Evolutionary conservation across 2,329 filamentous ascomycete genomes (phyloP).

Genomic region (Pseudocercospora macadamiae): DNA sequence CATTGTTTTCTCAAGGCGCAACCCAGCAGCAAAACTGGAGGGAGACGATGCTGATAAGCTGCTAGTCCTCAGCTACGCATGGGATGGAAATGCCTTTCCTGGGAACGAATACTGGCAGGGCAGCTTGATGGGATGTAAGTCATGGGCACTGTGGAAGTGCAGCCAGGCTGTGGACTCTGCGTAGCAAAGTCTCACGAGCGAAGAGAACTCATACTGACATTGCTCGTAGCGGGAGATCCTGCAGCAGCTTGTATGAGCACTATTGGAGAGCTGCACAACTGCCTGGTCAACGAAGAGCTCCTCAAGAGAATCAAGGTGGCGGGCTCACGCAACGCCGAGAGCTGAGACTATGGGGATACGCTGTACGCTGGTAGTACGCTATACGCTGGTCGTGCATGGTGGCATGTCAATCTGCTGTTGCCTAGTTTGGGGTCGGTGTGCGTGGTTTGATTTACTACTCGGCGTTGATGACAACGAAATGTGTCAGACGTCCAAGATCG

Average conservation of each 20-base stretch:
- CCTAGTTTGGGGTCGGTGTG: no score
- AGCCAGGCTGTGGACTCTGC: no score
- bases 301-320: slow-evolving; percentile 17
- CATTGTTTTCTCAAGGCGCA: slow-evolving; percentile 33
- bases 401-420: no score
- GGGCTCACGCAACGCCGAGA: not conserved
- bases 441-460: no score
- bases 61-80: slow-evolving; percentile 39
- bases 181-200: no score
- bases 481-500: not conserved
- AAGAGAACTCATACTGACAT: not conserved
- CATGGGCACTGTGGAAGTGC: not conserved
- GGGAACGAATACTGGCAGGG: slow-evolving; percentile 41
- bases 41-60: slow-evolving; percentile 21
- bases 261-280: slow-evolving; percentile 39
- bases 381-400: no score
- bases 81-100: slow-evolving; percentile 41
- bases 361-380: no score
- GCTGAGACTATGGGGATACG: no score
- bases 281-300: slow-evolving; percentile 34
- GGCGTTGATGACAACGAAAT: not conserved
- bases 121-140: slow-evolving; percentile 24
- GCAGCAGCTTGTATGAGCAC: slow-evolving; percentile 41
- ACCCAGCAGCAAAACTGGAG: slow-evolving; percentile 35
- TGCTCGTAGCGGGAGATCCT: slow-evolving; percentile 18